These are phyloP conservation scores for Przewalskia tangutica DNA, from an alignment of 257 asterid genomes.

Conservation along the genomic window DNA sequence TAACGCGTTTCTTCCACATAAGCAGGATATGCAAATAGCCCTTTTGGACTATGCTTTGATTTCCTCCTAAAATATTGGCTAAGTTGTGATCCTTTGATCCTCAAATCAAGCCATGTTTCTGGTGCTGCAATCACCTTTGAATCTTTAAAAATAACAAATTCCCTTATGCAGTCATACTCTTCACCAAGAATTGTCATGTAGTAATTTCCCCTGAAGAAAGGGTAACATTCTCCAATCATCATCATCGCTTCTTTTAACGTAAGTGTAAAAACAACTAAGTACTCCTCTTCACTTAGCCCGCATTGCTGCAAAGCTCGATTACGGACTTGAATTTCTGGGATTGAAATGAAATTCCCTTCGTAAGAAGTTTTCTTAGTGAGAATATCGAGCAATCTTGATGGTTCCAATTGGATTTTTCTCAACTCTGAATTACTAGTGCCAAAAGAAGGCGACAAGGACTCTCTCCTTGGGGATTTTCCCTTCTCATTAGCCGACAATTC, in stretches of 20 bases:
- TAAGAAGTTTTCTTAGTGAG: slow-evolving; percentile 39
- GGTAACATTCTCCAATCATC: slow-evolving; percentile 69
- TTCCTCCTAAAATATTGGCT: slow-evolving; percentile 70
- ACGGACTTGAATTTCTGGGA: slow-evolving; percentile 70
- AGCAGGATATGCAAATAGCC: slow-evolving; percentile 58
- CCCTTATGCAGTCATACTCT: slow-evolving; percentile 36
- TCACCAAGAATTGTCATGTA: slow-evolving; percentile 52
- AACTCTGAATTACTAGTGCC: slow-evolving; percentile 39
- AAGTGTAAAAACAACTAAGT: slow-evolving; percentile 34
- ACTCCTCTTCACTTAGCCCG: slow-evolving; percentile 58
- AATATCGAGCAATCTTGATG: slow-evolving; percentile 53
- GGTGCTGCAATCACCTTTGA: slow-evolving; percentile 60
- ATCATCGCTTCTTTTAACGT: slow-evolving; percentile 41
- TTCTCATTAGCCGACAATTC: slow-evolving; percentile 30
- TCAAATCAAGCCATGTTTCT: slow-evolving; percentile 60
- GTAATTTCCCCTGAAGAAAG: slow-evolving; percentile 65
- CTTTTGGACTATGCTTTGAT: slow-evolving; percentile 54
- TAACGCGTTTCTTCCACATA: slow-evolving; percentile 29
- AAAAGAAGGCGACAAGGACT: slow-evolving; percentile 22
- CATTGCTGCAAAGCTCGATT: slow-evolving; percentile 54
- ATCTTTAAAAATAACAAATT: slow-evolving; percentile 33
- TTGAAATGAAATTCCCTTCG: slow-evolving; percentile 56
- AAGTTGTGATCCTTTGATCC: slow-evolving; percentile 80
- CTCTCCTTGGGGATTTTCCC: slow-evolving; percentile 36
- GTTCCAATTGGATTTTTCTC: slow-evolving; percentile 35